phyloP scores from a whole-genome alignment of 2,329 filamentous ascomycete species.

The Diaporthe sp. region DNA sequence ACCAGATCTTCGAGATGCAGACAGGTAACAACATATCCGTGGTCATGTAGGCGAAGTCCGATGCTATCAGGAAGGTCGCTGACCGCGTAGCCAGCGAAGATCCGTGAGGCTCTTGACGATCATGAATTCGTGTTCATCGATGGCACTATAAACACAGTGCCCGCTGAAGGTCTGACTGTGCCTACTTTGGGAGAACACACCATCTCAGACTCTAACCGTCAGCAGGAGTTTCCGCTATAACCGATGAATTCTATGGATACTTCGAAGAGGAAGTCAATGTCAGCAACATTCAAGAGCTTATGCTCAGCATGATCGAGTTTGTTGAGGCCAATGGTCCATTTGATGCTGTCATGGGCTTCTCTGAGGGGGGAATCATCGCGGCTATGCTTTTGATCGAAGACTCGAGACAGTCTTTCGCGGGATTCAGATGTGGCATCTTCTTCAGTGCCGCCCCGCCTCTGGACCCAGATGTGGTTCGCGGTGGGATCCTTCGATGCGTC shows the following conservation, averaged over 20 bases:
- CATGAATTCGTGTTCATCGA: conserved; percentile 28
- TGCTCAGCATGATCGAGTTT: not conserved
- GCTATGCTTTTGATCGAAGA: conserved; percentile 51
- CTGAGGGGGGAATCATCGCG: conserved; percentile 50
- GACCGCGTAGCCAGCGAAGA: conserved; percentile 22
- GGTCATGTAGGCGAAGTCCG: conserved; percentile 11
- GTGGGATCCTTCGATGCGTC: conserved; percentile 45
- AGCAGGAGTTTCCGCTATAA: conserved; percentile 4
- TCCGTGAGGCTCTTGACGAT: conserved; percentile 25
- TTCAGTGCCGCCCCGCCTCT: conserved; percentile 50
- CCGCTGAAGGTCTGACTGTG: conserved; percentile 22
- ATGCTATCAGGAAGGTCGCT: not conserved
- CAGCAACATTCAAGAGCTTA: not conserved
- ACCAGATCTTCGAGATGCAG: conserved; percentile 24
- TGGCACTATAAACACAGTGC: conserved; percentile 14
- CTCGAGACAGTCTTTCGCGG: conserved; percentile 46
- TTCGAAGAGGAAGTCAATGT: not conserved
- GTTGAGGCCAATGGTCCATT: conserved; percentile 47
- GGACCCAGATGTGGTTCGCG: conserved; percentile 47
- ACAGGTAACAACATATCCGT: not conserved
- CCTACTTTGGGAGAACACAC: not conserved
- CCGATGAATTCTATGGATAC: conserved; percentile 6
- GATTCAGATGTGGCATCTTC: conserved; percentile 50
- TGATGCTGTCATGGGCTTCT: conserved; percentile 51
- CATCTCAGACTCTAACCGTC: not conserved